These are phyloP conservation scores for Colletotrichum orchidophilum DNA, from an alignment of 2,329 filamentous ascomycete genomes.

Conservation along the genomic window DNA sequence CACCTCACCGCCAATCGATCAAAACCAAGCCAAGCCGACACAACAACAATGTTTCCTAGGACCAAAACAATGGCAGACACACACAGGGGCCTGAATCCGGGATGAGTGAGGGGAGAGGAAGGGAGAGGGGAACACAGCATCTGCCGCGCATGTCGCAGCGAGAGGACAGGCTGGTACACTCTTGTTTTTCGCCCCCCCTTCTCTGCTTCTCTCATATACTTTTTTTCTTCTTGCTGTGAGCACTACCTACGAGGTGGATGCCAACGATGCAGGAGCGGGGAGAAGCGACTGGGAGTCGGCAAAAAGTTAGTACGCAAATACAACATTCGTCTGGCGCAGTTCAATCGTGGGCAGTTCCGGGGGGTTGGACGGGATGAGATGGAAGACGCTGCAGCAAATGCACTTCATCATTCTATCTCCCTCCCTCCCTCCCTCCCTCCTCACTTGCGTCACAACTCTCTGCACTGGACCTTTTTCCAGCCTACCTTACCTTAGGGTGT, in stretches of 20 bases:
- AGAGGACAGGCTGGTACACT: too few species aligned
- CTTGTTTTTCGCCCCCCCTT: too few species aligned
- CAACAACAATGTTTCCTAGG: background rate
- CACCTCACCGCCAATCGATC: constrained; percentile 25
- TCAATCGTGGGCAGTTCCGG: too few species aligned
- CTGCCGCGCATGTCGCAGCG: too few species aligned
- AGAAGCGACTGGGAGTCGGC: too few species aligned
- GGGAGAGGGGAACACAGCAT: background rate
- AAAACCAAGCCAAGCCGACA: background rate
- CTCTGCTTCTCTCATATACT: background rate
- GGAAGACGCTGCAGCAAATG: background rate
- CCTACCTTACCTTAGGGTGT: background rate
- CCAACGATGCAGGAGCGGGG: background rate
- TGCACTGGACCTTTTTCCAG: background rate
- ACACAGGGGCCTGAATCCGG: constrained; percentile 1
- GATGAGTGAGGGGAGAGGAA: background rate
- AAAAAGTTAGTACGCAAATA: background rate
- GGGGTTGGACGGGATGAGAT: too few species aligned
- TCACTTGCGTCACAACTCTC: background rate
- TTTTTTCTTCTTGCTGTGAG: too few species aligned
- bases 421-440: background rate
- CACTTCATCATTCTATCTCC: background rate
- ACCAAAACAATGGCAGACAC: background rate
- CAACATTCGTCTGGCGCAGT: background rate
- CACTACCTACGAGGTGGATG: background rate